Percentiles rank a stretch among this genome's conserved stretches.
Evolutionary conservation across 108 stramenopile genomes (phyloP).

Genomic region (Discostella stelligeroides): DNA sequence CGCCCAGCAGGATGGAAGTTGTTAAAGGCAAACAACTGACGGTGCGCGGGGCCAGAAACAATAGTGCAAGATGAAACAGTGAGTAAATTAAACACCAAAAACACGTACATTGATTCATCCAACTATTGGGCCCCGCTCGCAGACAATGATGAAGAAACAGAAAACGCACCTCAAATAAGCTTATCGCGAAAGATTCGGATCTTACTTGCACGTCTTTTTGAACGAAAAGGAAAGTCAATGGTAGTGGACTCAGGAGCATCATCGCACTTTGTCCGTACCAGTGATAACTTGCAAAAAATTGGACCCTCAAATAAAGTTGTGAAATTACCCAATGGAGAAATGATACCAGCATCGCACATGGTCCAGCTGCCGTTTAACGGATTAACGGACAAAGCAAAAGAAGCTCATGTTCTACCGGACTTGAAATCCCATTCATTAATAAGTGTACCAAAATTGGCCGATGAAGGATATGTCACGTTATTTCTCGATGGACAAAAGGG

Average conservation of each 20-base stretch:
- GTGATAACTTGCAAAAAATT: not conserved
- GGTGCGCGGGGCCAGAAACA: slow-evolving; percentile 1
- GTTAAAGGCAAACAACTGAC: not conserved
- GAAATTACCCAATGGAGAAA: no score
- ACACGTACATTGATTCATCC: not conserved
- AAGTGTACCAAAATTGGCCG: not conserved
- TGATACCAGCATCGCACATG: not conserved
- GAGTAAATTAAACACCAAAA: not conserved
- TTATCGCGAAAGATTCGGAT: not conserved
- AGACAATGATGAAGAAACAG: not conserved
- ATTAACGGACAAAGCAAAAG: not conserved
- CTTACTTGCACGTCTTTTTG: not conserved
- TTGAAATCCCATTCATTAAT: not conserved
- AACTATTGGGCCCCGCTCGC: not conserved
- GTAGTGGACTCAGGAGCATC: not conserved
- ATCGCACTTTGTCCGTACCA: not conserved
- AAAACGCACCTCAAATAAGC: not conserved
- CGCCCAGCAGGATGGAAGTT: not conserved
- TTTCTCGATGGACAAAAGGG: not conserved
- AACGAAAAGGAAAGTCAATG: not conserved
- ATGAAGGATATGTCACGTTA: not conserved
- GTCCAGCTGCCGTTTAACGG: not conserved
- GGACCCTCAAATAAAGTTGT: not conserved
- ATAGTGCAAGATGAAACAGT: not conserved
- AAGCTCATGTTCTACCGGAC: not conserved